These are phyloP conservation scores for Fusarium praegraminearum DNA, from an alignment of 2,329 filamentous ascomycete species.

Conservation along the genomic window DNA sequence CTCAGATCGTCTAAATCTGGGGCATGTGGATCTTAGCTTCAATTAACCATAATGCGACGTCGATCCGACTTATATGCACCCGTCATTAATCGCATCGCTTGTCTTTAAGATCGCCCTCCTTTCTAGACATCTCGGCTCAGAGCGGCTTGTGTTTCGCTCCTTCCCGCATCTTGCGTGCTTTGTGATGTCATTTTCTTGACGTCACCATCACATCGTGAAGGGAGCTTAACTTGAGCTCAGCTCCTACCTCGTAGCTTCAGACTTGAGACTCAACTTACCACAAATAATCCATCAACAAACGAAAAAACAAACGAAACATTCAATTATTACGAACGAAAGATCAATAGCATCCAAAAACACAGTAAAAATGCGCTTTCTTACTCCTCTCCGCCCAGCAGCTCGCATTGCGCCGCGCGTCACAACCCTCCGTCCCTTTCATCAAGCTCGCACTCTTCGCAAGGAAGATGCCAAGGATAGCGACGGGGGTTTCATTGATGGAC, in stretches of 20 bases:
- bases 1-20: background rate
- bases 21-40: constrained; percentile 13
- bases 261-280: background rate
- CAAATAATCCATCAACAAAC: constrained; percentile 9
- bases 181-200: constrained; percentile 45
- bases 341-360: rapidly evolving
- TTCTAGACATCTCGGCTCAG: background rate
- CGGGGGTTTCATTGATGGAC: constrained; percentile 39
- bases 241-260: background rate
- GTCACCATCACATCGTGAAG: constrained; percentile 26
- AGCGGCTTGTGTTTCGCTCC: constrained; percentile 4
- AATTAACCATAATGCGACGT: background rate
- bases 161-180: background rate
- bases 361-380: constrained; percentile 28
- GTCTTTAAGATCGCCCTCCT: background rate
- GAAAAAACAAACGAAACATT: background rate
- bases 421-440: constrained; percentile 19
- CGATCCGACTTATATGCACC: background rate
- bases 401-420: constrained; percentile 25
- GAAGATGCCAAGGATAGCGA: constrained; percentile 23
- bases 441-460: constrained; percentile 11
- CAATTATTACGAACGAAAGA: rapidly evolving
- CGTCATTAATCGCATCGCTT: background rate
- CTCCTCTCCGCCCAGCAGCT: constrained; percentile 12
- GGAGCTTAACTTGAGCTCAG: constrained; percentile 18